These are phyloP conservation scores for Ilyonectria destructans DNA, from an alignment of 2,329 filamentous ascomycete genomes.

Conservation along the genomic window DNA sequence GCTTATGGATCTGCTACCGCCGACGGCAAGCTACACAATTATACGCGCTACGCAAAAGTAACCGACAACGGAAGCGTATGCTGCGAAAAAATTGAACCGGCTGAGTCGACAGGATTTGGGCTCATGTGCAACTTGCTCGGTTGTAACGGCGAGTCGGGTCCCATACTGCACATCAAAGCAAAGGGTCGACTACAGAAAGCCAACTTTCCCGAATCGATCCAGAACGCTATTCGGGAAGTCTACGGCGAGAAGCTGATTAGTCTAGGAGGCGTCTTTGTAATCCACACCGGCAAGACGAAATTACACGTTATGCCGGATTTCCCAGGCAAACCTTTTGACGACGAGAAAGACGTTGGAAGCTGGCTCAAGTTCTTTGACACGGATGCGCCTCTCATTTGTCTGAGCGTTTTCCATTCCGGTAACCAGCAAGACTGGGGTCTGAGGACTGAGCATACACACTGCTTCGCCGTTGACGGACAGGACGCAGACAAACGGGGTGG, in stretches of 20 bases:
- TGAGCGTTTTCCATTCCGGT: slow-evolving; percentile 60
- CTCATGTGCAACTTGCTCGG: slow-evolving; percentile 63
- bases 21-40: slow-evolving; percentile 44
- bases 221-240: slow-evolving; percentile 44
- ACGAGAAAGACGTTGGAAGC: slow-evolving; percentile 49
- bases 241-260: slow-evolving; percentile 57
- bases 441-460: slow-evolving; percentile 66
- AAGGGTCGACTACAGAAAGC: slow-evolving; percentile 42
- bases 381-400: slow-evolving; percentile 56
- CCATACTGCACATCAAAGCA: slow-evolving; percentile 56
- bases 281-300: slow-evolving; percentile 55
- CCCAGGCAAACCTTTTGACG: slow-evolving; percentile 52
- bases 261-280: slow-evolving; percentile 60
- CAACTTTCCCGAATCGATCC: slow-evolving; percentile 56
- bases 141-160: slow-evolving; percentile 53
- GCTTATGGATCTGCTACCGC: slow-evolving; percentile 47
- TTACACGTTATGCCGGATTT: slow-evolving; percentile 65
- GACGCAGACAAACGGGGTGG: slow-evolving; percentile 55
- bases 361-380: slow-evolving; percentile 61
- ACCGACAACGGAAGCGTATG: slow-evolving; percentile 36
- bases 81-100: slow-evolving; percentile 39
- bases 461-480: slow-evolving; percentile 51
- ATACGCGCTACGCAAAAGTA: slow-evolving; percentile 50
- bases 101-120: slow-evolving; percentile 53
- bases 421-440: slow-evolving; percentile 56